Evolutionary conservation across 495 filamentous ascomycete genomes (phyloP).

Genomic region (Hypoxylon cercidicola): DNA sequence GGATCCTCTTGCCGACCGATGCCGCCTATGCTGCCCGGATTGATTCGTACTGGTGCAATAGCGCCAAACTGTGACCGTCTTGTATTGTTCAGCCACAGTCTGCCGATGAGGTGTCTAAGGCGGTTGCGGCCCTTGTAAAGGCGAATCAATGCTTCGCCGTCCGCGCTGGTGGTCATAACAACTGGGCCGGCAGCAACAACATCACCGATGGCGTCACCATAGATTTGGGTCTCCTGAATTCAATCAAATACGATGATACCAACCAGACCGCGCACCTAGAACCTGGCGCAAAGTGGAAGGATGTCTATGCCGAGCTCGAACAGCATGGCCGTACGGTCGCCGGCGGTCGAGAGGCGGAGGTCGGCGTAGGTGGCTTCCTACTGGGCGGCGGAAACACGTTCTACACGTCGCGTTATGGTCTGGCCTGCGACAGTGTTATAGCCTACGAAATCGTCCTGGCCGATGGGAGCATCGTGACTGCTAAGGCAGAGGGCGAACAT

Average conservation of each 20-base stretch:
- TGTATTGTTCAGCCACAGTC: slow-evolving; percentile 57
- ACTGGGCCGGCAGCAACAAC: slow-evolving; percentile 59
- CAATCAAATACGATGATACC: slow-evolving; percentile 48
- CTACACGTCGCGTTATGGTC: slow-evolving; percentile 59
- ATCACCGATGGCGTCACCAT: slow-evolving; percentile 67
- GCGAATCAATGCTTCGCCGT: slow-evolving; percentile 59
- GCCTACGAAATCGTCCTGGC: slow-evolving; percentile 63
- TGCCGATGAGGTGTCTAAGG: slow-evolving; percentile 51
- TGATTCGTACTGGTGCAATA: slow-evolving; percentile 62
- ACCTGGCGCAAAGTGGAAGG: slow-evolving; percentile 61
- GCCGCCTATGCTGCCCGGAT: slow-evolving; percentile 12
- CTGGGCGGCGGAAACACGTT: slow-evolving; percentile 67
- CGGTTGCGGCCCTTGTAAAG: slow-evolving; percentile 46
- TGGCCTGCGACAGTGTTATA: slow-evolving; percentile 60
- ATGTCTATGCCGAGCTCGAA: slow-evolving; percentile 63
- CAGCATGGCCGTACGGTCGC: slow-evolving; percentile 57
- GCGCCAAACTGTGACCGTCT: slow-evolving; percentile 46
- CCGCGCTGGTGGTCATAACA: slow-evolving; percentile 63
- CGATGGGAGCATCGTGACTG: slow-evolving; percentile 48
- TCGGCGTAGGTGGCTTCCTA: slow-evolving; percentile 69
- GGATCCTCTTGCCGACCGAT: slow-evolving; percentile 3
- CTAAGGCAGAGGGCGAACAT: slow-evolving; percentile 38
- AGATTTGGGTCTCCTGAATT: slow-evolving; percentile 59
- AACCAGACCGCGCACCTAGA: slow-evolving; percentile 52
- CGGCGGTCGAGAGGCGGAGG: slow-evolving; percentile 64